Base-by-base conservation (phyloP, 2,329 filamentous ascomycete species). In the Taxawa tesnikishii region DNA sequence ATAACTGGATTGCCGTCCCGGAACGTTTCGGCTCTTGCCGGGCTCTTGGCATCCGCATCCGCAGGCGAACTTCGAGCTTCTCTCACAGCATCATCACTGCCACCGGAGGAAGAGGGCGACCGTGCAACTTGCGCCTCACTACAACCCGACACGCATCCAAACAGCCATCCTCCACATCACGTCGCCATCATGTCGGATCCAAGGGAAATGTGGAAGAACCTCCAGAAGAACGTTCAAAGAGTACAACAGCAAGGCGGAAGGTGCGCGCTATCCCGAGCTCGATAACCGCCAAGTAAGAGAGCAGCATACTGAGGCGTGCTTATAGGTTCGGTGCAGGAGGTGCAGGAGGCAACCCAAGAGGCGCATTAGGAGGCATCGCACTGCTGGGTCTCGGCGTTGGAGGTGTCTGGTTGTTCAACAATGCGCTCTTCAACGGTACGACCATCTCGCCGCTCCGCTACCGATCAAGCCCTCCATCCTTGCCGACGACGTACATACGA, bases 341-440 rank as follows among this genome's bases (percentile, higher is more conserved):
- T 40, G 56, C 54, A 35, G 60, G 61, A 37, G 54, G 59, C 38
- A 43, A 50, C 18, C 69, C 70, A 21, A 66, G 59, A 49, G 61
- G 65, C 38, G 54, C 70, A 28, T 59, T 70, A 27, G 65, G 67
- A 38, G 72, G 70, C 42, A 53, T 69, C 41, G 69, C 60, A 36
- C 49, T 75, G 34, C 45, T 75, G 24, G 44, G 74, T 21, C 56
- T 76, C 15, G 65, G 65, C 43, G 31, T 33, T 18, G 67, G 70
- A 43, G 65, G 67, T 40, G 56, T 63, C 39, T 56, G 70, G 41
- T 44, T 73, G 31, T 62, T 68, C 43, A 71, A 76, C 45, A 77
- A 77, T 56, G 68, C 75, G 29, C 66, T 80, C 6, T 80, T 79
- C 60, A 80, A 79, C 63, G 75, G 74, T 77, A 56, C 27, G 57